These are phyloP conservation scores for Exophiala bonariae DNA, from an alignment of 2,329 filamentous ascomycete species.

Conservation along the genomic window DNA sequence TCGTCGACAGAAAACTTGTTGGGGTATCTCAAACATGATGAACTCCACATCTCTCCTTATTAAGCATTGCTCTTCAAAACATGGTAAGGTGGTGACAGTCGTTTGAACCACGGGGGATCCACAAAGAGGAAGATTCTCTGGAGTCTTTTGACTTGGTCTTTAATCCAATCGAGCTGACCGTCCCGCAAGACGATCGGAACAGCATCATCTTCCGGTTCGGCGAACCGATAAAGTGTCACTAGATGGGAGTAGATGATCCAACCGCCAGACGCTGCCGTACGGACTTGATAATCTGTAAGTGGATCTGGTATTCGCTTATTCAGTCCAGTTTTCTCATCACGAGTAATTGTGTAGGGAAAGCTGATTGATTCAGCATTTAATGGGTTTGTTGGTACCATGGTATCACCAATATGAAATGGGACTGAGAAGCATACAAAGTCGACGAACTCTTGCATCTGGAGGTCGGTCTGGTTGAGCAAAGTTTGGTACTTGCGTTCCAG, in stretches of 20 bases:
- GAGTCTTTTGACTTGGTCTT: constrained; percentile 26
- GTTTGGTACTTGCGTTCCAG: constrained; percentile 1
- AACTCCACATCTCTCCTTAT: neutral
- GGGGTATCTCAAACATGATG: neutral
- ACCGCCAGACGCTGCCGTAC: constrained; percentile 24
- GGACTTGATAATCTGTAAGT: constrained; percentile 9
- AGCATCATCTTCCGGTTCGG: constrained; percentile 26
- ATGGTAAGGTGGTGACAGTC: neutral
- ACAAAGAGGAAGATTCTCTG: constrained; percentile 22
- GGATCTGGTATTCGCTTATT: constrained; percentile 10
- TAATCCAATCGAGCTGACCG: constrained; percentile 28
- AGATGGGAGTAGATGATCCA: constrained; percentile 26
- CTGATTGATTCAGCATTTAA: constrained; percentile 17
- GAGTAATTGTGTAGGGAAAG: constrained; percentile 17
- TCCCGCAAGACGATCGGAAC: constrained; percentile 21
- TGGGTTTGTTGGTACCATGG: constrained; percentile 20
- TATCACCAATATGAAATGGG: constrained; percentile 27
- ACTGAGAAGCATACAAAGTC: constrained; percentile 24
- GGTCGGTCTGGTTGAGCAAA: constrained; percentile 15
- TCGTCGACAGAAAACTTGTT: too few species aligned
- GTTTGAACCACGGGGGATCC: constrained; percentile 17
- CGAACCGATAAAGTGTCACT: constrained; percentile 21
- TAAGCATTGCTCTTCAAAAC: too few species aligned
- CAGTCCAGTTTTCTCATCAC: constrained; percentile 8
- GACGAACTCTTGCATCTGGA: constrained; percentile 22